Conservation (phyloP, 164 flowering plant genomes). For the Stephania japonica region DNA sequence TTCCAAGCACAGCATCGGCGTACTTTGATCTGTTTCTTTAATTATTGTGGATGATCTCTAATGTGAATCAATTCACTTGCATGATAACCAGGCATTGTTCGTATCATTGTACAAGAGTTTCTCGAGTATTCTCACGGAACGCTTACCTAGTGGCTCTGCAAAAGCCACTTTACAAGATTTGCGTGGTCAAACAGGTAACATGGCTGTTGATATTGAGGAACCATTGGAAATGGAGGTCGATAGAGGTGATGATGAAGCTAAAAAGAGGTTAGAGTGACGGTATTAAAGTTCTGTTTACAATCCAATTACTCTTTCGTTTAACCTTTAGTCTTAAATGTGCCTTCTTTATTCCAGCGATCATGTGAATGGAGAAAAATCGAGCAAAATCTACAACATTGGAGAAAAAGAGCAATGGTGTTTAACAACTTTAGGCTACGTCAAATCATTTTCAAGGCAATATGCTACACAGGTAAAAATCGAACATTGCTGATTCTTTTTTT, state of each 20-base stretch:
- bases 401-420: slow-evolving; percentile 90
- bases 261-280: slow-evolving; percentile 37
- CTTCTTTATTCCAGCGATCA: slow-evolving; percentile 32
- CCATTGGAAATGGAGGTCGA: slow-evolving; percentile 71
- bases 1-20: neutral
- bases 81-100: slow-evolving; percentile 56
- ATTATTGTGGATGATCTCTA: neutral
- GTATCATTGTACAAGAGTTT: slow-evolving; percentile 65
- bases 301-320: neutral
- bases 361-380: slow-evolving; percentile 36
- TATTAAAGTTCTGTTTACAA: neutral
- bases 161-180: slow-evolving; percentile 38
- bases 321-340: neutral
- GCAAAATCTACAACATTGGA: slow-evolving; percentile 39
- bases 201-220: slow-evolving; percentile 66
- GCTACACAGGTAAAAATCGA: slow-evolving; percentile 74
- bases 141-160: slow-evolving; percentile 48
- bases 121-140: slow-evolving; percentile 60
- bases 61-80: neutral
- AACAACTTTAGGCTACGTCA: slow-evolving; percentile 79
- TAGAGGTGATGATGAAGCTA: slow-evolving; percentile 44
- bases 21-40: neutral
- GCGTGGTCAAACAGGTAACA: slow-evolving; percentile 36
- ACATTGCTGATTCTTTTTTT: neutral
- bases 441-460: slow-evolving; percentile 83